Conservation (phyloP, 2,329 filamentous ascomycete genomes). For the Xylariomycetidae sp. region DNA sequence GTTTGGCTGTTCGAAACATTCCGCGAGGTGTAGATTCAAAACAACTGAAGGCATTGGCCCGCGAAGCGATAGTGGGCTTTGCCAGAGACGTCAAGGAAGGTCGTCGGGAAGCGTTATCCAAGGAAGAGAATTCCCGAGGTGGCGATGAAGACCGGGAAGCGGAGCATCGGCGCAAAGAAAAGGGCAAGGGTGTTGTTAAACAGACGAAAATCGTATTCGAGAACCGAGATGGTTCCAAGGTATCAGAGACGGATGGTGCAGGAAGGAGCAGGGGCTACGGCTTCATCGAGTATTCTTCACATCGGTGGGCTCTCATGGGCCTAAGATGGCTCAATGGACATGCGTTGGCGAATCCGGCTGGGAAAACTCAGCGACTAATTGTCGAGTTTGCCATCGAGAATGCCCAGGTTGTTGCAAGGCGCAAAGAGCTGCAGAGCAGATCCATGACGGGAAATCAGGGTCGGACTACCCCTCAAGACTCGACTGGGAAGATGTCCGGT, state of each 20-base stretch:
- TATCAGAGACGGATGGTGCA: slow-evolving; percentile 69
- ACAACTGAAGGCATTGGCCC: slow-evolving; percentile 83
- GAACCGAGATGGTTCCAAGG: slow-evolving; percentile 77
- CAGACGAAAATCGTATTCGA: slow-evolving; percentile 97
- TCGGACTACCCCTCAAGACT: slow-evolving; percentile 5
- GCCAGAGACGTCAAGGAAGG: slow-evolving; percentile 82
- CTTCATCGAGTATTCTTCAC: slow-evolving; percentile 93
- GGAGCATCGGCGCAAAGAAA: slow-evolving; percentile 72
- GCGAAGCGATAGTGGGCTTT: slow-evolving; percentile 91
- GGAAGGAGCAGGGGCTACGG: slow-evolving; percentile 90
- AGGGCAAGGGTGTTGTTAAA: slow-evolving; percentile 80
- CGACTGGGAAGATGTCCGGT: slow-evolving; percentile 2
- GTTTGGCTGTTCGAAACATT: slow-evolving; percentile 87
- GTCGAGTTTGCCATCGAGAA: slow-evolving; percentile 99
- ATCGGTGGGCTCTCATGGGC: slow-evolving; percentile 92
- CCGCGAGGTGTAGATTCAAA: slow-evolving; percentile 80
- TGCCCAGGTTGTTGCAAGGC: slow-evolving; percentile 83
- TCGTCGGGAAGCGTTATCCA: slow-evolving; percentile 72
- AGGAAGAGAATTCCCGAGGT: slow-evolving; percentile 79
- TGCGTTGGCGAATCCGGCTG: slow-evolving; percentile 52
- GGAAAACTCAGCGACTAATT: slow-evolving; percentile 84
- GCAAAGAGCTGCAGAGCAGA: slow-evolving; percentile 51
- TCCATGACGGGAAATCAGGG: slow-evolving; percentile 8
- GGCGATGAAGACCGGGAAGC: slow-evolving; percentile 76
- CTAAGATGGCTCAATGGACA: slow-evolving; percentile 88